Evolutionary conservation across 2,329 filamentous ascomycete genomes (phyloP).

Genomic region (Remersonia thermophila): DNA sequence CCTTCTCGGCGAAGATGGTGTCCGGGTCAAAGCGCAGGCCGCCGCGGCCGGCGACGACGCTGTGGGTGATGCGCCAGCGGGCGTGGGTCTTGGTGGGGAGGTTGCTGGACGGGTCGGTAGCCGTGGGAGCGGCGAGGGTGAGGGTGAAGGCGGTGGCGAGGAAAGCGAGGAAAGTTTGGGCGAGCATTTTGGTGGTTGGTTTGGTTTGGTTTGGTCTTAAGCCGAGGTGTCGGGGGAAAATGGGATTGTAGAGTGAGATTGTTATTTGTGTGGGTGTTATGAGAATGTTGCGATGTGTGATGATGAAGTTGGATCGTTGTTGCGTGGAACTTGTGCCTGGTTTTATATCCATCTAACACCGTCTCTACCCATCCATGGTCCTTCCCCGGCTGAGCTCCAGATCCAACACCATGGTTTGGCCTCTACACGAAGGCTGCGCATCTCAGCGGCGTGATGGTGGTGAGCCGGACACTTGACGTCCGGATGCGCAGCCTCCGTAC

Average conservation of each 20-base stretch:
- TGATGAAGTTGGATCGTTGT: neutral
- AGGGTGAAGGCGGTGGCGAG: slow-evolving; percentile 12
- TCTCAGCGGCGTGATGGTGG: too few relatives aligned
- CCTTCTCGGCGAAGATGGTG: slow-evolving; percentile 34
- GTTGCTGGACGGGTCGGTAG: slow-evolving; percentile 20
- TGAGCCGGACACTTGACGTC: too few relatives aligned
- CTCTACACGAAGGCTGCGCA: too few relatives aligned
- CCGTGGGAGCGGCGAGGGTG: slow-evolving; percentile 18
- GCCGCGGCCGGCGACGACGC: slow-evolving; percentile 31
- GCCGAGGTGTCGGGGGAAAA: too few relatives aligned
- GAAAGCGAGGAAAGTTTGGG: neutral
- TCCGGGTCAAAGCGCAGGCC: slow-evolving; percentile 39
- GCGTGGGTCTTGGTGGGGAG: slow-evolving; percentile 23
- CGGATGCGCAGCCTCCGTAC: too few relatives aligned
- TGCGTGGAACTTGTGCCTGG: too few relatives aligned
- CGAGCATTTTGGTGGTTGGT: neutral
- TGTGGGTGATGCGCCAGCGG: slow-evolving; percentile 31
- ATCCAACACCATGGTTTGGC: neutral
- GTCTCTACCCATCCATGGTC: too few relatives aligned
- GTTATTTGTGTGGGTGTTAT: neutral
- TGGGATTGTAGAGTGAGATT: neutral
- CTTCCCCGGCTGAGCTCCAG: too few relatives aligned
- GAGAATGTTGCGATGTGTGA: neutral
- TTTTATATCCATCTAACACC: too few relatives aligned
- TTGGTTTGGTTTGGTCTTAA: neutral